Conservation (phyloP, 2,329 filamentous ascomycete species). For the Aspergillus sp. region DNA sequence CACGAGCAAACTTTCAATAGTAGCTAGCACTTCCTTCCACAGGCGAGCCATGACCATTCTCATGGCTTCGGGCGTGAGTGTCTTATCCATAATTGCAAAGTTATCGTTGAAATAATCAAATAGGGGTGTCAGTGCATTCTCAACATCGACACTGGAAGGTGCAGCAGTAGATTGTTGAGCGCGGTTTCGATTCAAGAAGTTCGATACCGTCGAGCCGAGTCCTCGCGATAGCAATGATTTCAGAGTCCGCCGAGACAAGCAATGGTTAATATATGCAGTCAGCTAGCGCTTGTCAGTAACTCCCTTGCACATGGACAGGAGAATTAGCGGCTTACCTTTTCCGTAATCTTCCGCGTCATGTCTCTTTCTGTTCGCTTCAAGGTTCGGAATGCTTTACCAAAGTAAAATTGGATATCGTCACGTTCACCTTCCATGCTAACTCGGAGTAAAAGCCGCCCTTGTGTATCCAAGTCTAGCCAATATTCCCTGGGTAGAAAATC, state of each 20-base stretch:
- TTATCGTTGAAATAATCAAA: constrained; percentile 98
- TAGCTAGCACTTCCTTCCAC: constrained; percentile 96
- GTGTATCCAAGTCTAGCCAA: constrained; percentile 95
- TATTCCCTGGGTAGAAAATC: constrained; percentile 96
- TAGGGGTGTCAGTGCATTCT: constrained; percentile 77
- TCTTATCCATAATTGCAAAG: constrained; percentile 98
- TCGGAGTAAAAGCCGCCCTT: constrained; percentile 81
- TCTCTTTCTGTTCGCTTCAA: constrained; percentile 94
- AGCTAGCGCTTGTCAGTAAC: constrained; percentile 55
- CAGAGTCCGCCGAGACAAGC: constrained; percentile 79
- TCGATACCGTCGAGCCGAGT: constrained; percentile 71
- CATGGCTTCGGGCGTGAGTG: constrained; percentile 93
- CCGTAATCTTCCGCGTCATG: constrained; percentile 97
- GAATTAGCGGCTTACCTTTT: constrained; percentile 68
- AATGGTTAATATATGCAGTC: constrained; percentile 87
- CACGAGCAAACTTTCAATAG: constrained; percentile 85
- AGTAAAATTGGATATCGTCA: constrained; percentile 98
- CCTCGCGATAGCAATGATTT: constrained; percentile 72
- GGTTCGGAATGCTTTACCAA: constrained; percentile 93
- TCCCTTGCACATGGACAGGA: background rate
- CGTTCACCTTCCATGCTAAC: constrained; percentile 99
- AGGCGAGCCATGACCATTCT: constrained; percentile 95
- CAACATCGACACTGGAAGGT: constrained; percentile 70
- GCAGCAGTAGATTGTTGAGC: constrained; percentile 51
- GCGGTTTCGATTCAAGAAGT: constrained; percentile 58